phyloP scores from a whole-genome alignment of 441 rosid species.

The Erodium texanum region DNA sequence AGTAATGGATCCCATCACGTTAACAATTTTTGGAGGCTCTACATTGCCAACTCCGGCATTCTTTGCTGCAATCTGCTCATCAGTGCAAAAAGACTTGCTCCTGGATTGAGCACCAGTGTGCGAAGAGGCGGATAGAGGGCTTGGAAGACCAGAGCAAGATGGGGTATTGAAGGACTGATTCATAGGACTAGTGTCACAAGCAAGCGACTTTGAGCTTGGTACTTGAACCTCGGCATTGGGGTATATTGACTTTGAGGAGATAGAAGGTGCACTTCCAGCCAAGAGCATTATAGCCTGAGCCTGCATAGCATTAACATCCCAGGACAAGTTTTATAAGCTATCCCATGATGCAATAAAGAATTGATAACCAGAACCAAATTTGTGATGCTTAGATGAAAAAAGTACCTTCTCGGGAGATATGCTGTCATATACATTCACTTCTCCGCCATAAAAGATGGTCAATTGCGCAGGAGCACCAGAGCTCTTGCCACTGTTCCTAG shows the following conservation, averaged over 20 bases:
- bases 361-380: neutral
- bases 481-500: slow-evolving; percentile 25
- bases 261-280: slow-evolving; percentile 45
- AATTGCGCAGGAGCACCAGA: slow-evolving; percentile 38
- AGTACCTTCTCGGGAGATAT: slow-evolving; percentile 62
- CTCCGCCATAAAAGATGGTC: slow-evolving; percentile 60
- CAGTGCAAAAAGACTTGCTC: slow-evolving; percentile 38
- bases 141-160: slow-evolving; percentile 30
- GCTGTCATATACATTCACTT: slow-evolving; percentile 50
- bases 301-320: slow-evolving; percentile 28
- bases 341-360: neutral
- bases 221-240: slow-evolving; percentile 25
- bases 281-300: slow-evolving; percentile 68
- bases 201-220: slow-evolving; percentile 24
- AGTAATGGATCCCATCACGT: slow-evolving; percentile 26
- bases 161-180: slow-evolving; percentile 29
- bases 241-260: slow-evolving; percentile 15
- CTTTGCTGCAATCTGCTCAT: slow-evolving; percentile 31
- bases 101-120: slow-evolving; percentile 36
- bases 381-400: neutral
- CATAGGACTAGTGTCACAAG: slow-evolving; percentile 27
- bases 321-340: neutral
- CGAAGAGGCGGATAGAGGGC: slow-evolving; percentile 45
- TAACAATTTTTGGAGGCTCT: slow-evolving; percentile 29
- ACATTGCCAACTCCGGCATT: slow-evolving; percentile 31